Evolutionary conservation across 345 rosid genomes (phyloP).

Genomic region (Orychophragmus violaceus): DNA sequence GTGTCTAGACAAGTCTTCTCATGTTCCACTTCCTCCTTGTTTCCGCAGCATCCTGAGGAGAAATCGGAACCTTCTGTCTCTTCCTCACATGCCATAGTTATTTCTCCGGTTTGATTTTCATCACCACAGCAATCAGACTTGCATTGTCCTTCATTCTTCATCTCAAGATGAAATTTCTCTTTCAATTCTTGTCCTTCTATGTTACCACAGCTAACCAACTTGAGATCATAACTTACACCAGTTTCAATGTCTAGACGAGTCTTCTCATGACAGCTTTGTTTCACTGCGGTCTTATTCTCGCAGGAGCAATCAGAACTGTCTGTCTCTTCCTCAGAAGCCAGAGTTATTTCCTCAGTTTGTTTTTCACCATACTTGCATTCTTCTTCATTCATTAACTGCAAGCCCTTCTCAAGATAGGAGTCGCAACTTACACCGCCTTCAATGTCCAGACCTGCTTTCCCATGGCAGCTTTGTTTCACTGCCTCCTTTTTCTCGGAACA

Average conservation of each 20-base stretch:
- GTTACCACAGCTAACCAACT: too few species aligned
- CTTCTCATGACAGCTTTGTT: not conserved
- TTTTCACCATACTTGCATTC: slow-evolving; percentile 11
- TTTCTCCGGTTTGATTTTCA: not conserved
- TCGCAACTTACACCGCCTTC: slow-evolving; percentile 2
- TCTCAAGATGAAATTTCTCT: not conserved
- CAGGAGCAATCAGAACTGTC: not conserved
- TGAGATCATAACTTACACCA: too few species aligned
- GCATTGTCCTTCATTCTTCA: not conserved
- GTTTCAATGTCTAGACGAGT: too few species aligned
- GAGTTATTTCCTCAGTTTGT: slow-evolving; percentile 8
- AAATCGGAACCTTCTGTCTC: not conserved
- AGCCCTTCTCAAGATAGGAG: not conserved
- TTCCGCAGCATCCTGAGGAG: not conserved
- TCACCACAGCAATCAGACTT: slow-evolving; percentile 12
- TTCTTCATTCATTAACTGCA: not conserved
- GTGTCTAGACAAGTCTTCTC: slow-evolving; percentile 6
- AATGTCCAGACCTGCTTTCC: not conserved
- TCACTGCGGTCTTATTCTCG: not conserved
- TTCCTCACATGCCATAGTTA: slow-evolving; percentile 16
- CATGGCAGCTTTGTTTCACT: slow-evolving; percentile 14
- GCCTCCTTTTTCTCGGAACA: not conserved
- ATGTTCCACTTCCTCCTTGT: not conserved
- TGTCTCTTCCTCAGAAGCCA: slow-evolving; percentile 12
- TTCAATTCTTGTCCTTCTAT: not conserved